Conservation (phyloP, 2,329 filamentous ascomycete genomes). For the Sphaerostilbella broomeana region DNA sequence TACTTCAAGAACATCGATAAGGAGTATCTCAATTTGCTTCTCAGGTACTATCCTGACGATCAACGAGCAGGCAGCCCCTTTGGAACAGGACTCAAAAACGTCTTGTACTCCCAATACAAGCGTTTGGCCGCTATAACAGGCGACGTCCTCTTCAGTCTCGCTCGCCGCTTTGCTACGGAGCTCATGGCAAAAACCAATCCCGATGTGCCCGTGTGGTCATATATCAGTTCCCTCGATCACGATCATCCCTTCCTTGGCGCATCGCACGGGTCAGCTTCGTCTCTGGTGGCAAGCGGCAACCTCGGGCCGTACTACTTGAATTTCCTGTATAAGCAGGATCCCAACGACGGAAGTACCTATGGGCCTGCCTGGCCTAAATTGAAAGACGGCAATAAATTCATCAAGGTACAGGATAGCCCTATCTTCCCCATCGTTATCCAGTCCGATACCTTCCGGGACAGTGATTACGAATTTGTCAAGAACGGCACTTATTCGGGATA, state of each 20-base stretch:
- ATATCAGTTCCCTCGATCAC: not conserved
- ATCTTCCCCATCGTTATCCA: too few relatives aligned
- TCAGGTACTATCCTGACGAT: slow-evolving; percentile 47
- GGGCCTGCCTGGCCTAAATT: too few relatives aligned
- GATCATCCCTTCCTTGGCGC: not conserved
- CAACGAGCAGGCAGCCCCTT: slow-evolving; percentile 50
- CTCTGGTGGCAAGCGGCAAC: not conserved
- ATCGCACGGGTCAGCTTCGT: not conserved
- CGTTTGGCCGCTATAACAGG: slow-evolving; percentile 43
- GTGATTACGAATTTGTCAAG: too few relatives aligned
- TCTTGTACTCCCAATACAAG: slow-evolving; percentile 60
- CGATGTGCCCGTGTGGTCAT: slow-evolving; percentile 3
- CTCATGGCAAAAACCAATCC: not conserved
- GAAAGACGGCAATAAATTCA: too few relatives aligned
- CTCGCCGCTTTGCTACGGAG: slow-evolving; percentile 1
- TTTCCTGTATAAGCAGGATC: not conserved
- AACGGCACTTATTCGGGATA: too few relatives aligned
- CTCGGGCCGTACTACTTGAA: not conserved
- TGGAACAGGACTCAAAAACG: slow-evolving; percentile 49
- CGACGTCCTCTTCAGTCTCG: slow-evolving; percentile 1
- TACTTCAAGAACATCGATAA: slow-evolving; percentile 41
- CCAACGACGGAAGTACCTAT: not conserved
- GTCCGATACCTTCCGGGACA: too few relatives aligned
- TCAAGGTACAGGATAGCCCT: too few relatives aligned
- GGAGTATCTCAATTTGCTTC: slow-evolving; percentile 38